Evolutionary conservation across 345 rosid species (phyloP).

Genomic region (Dimocarpus longan): DNA sequence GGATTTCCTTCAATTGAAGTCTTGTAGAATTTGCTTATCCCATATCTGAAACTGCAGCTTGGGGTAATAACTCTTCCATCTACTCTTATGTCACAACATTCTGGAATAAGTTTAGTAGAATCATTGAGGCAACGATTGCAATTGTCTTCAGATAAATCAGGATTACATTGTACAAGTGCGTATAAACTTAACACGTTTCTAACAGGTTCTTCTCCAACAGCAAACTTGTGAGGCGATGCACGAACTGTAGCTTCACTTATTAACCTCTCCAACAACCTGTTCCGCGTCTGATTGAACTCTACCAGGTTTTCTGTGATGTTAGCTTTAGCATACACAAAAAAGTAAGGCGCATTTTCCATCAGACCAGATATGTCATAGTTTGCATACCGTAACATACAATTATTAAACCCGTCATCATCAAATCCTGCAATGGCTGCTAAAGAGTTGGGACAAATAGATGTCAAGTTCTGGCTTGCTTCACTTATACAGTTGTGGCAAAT

Average conservation of each 20-base stretch:
- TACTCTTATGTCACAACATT: conserved; percentile 6
- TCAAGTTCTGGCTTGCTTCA: background rate
- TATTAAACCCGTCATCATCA: background rate
- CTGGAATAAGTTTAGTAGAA: background rate
- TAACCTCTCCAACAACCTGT: conserved; percentile 23
- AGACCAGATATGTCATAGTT: background rate
- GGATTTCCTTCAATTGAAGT: background rate
- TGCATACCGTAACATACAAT: conserved; percentile 14
- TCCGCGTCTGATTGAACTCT: conserved; percentile 23
- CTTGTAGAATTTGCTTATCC: background rate
- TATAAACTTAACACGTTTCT: conserved; percentile 17
- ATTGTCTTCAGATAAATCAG: conserved; percentile 38
- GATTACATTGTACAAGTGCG: conserved; percentile 48
- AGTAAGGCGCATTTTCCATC: conserved; percentile 7
- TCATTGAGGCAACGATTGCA: conserved; percentile 34
- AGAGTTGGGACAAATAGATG: background rate
- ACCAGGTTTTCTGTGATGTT: conserved; percentile 20
- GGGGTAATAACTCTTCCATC: conserved; percentile 12
- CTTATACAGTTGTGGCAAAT: conserved; percentile 8
- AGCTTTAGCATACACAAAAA: fast-evolving
- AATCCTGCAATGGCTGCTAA: background rate
- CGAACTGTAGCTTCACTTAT: conserved; percentile 30
- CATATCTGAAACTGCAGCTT: conserved; percentile 9
- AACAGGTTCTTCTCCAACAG: conserved; percentile 24
- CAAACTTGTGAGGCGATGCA: conserved; percentile 43